Base-by-base conservation (phyloP, 2,329 filamentous ascomycete species). In the Aspergillus sp. region DNA sequence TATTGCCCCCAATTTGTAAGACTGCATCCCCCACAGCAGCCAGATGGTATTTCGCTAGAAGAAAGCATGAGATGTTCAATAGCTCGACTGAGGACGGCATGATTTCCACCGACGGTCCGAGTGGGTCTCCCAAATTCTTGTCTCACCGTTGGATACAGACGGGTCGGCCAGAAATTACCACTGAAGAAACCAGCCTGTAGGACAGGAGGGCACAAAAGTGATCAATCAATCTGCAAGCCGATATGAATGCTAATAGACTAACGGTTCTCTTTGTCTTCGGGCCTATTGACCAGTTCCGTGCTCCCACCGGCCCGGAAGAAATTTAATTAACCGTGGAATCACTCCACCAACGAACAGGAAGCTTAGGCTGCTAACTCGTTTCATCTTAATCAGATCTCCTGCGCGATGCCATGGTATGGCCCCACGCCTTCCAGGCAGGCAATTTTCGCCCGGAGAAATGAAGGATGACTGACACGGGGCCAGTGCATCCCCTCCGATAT, bases 341-440 rank as follows among this genome's bases (percentile, higher is more conserved):
- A 41, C 53, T 55, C 53, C 53, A 55, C 53, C 53, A 55, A 55
- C 53, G 53, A 55, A 55, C 53, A 44, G 53, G 39, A 55, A 27
- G 53, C 53, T 55, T 55, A 39, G 53, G 53, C 25, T 30, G 53
- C 39, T 23, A 55, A 21, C 39, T 30, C 27, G 53, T 55, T 55
- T 55, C 53, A 55, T 55, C 39, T 55, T 44, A 21, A 55, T 55
- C 53, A 47, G 39, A 55, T 47, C 42, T 5, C 53, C 53, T 32
- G 42, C 39, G 17, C 8, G 19, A 47, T 55, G 53, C 32, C 53
- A 55, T 55, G 53, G 39, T 55, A 21, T 55, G 53, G 53, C 53
- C 53, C 53, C 53, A 55, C 53, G 53, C 39, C 39, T 27, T 39
- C 39, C 25, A 21, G 42, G 30, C 25, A 25, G 38, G 39, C 47